Conservation (phyloP, 1,284 basidiomycete genomes). For the Trametes hirsuta region DNA sequence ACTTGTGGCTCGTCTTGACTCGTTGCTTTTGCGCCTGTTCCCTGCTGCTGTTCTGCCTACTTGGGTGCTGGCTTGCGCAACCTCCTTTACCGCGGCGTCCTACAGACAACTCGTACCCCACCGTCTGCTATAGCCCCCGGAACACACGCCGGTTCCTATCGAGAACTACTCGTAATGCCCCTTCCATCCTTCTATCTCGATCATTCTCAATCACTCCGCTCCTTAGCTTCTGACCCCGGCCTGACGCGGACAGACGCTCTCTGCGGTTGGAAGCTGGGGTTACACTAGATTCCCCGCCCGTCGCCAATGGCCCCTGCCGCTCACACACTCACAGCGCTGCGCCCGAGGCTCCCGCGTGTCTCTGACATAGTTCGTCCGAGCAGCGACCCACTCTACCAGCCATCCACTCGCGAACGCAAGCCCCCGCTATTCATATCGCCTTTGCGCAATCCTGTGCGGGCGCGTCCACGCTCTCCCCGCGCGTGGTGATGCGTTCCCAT, state of each 20-base stretch:
- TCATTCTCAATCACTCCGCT: background rate
- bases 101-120: too few species aligned
- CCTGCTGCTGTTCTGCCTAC: too few species aligned
- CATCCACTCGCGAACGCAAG: background rate
- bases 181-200: background rate
- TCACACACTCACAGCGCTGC: conserved; percentile 6
- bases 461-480: conserved; percentile 6
- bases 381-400: background rate
- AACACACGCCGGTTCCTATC: background rate
- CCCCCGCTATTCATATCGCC: conserved; percentile 21
- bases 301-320: background rate
- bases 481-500: conserved; percentile 20
- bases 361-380: background rate
- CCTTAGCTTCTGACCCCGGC: background rate
- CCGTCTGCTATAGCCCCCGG: too few species aligned
- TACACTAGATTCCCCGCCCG: background rate
- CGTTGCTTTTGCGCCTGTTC: too few species aligned
- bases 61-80: too few species aligned
- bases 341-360: conserved; percentile 12
- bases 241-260: background rate
- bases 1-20: too few species aligned
- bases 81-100: too few species aligned
- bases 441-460: conserved; percentile 16
- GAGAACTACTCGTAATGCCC: background rate
- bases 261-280: background rate